Percentiles rank a stretch among this genome's conserved stretches.
Conservation (phyloP, 139 green algal species). For the Asterochloris erici region DNA sequence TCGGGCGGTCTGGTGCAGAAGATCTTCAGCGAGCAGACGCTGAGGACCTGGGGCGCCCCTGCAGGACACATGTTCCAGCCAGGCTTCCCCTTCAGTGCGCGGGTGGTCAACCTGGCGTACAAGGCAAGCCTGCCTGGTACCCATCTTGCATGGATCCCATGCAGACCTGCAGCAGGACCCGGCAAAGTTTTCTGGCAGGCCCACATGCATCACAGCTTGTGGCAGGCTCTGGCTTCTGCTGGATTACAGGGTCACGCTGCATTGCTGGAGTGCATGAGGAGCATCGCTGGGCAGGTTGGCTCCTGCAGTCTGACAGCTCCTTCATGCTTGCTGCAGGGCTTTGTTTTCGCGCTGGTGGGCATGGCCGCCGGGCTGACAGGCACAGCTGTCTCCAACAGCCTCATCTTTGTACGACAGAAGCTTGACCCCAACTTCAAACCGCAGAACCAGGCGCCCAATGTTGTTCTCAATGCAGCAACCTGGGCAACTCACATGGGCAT, state of each 20-base stretch:
- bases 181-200: too few species aligned
- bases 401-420: constrained; percentile 65
- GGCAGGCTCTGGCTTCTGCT: too few species aligned
- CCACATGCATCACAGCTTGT: too few species aligned
- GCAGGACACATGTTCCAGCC: constrained; percentile 90
- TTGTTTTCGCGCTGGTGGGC: constrained; percentile 80
- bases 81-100: constrained; percentile 56
- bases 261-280: too few species aligned
- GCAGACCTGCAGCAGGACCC: background rate
- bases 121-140: constrained; percentile 44
- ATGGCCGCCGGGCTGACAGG: constrained; percentile 81
- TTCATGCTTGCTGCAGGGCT: constrained; percentile 30
- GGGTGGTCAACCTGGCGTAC: constrained; percentile 78
- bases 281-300: too few species aligned
- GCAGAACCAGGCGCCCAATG: constrained; percentile 79
- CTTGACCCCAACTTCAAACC: constrained; percentile 66
- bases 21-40: constrained; percentile 66
- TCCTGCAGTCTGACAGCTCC: background rate
- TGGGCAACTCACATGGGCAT: constrained; percentile 95
- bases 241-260: too few species aligned
- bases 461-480: constrained; percentile 79
- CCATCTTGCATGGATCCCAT: background rate
- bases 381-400: constrained; percentile 81
- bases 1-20: constrained; percentile 46
- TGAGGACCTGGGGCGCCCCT: constrained; percentile 67